These are phyloP conservation scores for Nemania sp. DNA, from an alignment of 2,329 filamentous ascomycete species.

Conservation along the genomic window DNA sequence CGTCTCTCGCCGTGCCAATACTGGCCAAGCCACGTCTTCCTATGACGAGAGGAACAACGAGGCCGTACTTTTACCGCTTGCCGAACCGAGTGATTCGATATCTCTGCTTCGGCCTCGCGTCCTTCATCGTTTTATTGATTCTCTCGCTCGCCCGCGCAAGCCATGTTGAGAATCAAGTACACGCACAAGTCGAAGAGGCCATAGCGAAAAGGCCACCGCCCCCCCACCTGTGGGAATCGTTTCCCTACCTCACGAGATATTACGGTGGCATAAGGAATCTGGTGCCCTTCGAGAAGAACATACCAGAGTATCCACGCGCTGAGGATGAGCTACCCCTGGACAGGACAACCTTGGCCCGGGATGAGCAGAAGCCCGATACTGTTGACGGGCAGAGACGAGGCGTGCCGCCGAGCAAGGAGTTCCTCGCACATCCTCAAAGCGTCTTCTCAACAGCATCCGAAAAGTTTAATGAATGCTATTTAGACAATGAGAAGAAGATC, in stretches of 20 bases:
- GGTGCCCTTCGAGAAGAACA: conserved; percentile 66
- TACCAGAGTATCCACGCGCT: conserved; percentile 77
- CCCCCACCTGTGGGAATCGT: conserved; percentile 80
- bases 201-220: conserved; percentile 54
- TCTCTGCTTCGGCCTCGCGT: conserved; percentile 73
- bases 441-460: conserved; percentile 47
- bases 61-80: conserved; percentile 60
- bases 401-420: conserved; percentile 57
- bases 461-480: conserved; percentile 74
- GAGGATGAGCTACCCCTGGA: conserved; percentile 60
- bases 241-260: conserved; percentile 83
- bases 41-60: conserved; percentile 40
- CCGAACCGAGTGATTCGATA: conserved; percentile 77
- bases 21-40: conserved; percentile 42
- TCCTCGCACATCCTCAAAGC: conserved; percentile 49
- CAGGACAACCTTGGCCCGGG: conserved; percentile 44
- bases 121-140: conserved; percentile 75
- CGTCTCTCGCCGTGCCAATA: conserved; percentile 49
- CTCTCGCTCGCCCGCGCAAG: conserved; percentile 75
- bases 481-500: conserved; percentile 69
- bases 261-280: conserved; percentile 84
- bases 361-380: conserved; percentile 37
- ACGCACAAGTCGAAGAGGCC: conserved; percentile 61
- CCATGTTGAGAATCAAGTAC: conserved; percentile 67
- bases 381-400: conserved; percentile 30